phyloP scores from a whole-genome alignment of 225 moss, liverwort and hornwort species.

The Lunularia cruciata region DNA sequence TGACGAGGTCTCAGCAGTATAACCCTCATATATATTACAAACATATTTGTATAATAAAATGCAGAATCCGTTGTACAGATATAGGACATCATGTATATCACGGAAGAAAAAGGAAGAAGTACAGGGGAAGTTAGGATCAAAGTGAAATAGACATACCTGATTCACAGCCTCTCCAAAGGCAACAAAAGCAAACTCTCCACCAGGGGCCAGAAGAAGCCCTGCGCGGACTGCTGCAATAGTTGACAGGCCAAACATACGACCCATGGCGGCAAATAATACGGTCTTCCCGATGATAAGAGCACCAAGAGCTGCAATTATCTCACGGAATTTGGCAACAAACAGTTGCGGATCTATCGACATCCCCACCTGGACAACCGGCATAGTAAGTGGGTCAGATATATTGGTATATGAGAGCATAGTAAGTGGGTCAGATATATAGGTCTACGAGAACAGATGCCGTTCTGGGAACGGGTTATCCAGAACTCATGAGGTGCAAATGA shows the following conservation, averaged over 20 bases:
- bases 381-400: no score
- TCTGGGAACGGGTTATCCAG: no score
- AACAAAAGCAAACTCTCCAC: conserved; percentile 98
- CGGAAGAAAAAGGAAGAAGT: not conserved
- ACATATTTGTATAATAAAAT: no score
- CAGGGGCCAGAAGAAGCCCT: conserved; percentile 93
- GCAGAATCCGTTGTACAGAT: no score
- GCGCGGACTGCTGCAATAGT: conserved; percentile 82
- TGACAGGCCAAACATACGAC: conserved; percentile 89
- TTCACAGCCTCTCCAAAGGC: conserved; percentile 99
- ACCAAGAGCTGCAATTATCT: conserved; percentile 69
- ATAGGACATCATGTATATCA: not conserved
- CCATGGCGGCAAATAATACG: conserved; percentile 73
- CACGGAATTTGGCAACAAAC: conserved; percentile 76
- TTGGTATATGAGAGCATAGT: no score
- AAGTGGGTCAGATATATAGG: no score
- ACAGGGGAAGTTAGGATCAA: not conserved
- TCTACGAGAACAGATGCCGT: no score
- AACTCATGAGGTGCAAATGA: no score
- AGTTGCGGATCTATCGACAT: conserved; percentile 98
- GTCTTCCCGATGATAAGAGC: conserved; percentile 89
- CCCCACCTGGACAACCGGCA: conserved; percentile 68
- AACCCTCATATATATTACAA: no score
- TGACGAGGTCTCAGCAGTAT: no score
- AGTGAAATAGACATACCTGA: conserved; percentile 82